Conservation (phyloP, 176 grass and related monocot species). For the Ananas comosus region DNA sequence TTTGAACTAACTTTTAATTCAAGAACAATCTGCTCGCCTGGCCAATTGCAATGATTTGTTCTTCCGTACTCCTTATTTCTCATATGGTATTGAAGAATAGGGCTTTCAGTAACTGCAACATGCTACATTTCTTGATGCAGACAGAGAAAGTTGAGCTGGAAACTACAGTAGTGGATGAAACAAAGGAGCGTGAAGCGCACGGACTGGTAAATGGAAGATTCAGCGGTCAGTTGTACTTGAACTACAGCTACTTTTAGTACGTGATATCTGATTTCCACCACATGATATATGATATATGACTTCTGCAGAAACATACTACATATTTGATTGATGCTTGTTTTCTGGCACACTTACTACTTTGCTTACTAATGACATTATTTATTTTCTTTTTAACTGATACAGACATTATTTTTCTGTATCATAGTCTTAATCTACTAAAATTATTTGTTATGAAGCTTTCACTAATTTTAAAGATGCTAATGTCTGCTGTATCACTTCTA, state of each 20-base stretch:
- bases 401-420: too few species aligned
- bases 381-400: too few species aligned
- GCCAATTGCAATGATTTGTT: not conserved
- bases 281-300: not conserved
- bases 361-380: too few species aligned
- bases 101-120: not conserved
- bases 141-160: slow-evolving; percentile 96
- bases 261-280: not conserved
- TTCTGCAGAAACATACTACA: not conserved
- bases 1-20: too few species aligned
- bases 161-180: slow-evolving; percentile 88
- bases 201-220: slow-evolving; percentile 55
- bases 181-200: slow-evolving; percentile 73
- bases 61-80: not conserved
- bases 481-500: too few species aligned
- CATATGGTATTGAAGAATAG: not conserved
- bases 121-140: slow-evolving; percentile 45
- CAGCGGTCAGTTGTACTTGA: slow-evolving; percentile 58
- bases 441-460: too few species aligned
- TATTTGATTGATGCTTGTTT: not conserved
- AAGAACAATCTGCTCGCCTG: too few species aligned
- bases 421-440: too few species aligned
- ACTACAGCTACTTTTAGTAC: not conserved
- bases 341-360: not conserved
- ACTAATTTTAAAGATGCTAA: too few species aligned